Evolutionary conservation across 2,329 filamentous ascomycete genomes (phyloP).

Genomic region (Penicillium sp.): DNA sequence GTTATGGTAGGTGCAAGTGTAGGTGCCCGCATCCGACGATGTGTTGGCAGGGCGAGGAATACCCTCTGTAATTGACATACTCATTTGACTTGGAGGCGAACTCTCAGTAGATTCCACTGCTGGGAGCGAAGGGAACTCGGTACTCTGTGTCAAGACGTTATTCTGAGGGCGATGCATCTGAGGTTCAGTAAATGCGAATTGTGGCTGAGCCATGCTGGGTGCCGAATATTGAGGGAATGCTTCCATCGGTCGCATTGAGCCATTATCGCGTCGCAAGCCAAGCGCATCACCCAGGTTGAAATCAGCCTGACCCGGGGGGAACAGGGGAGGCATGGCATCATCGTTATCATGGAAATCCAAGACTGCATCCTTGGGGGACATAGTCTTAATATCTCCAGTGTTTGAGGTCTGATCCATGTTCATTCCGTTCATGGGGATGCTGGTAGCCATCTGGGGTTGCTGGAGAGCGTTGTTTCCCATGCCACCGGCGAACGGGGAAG

Average conservation of each 20-base stretch:
- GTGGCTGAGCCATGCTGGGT: slow-evolving; percentile 45
- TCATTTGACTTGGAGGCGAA: slow-evolving; percentile 34
- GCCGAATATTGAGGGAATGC: slow-evolving; percentile 44
- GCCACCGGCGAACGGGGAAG: slow-evolving; percentile 59
- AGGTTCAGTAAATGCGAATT: slow-evolving; percentile 46
- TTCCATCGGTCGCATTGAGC: slow-evolving; percentile 42
- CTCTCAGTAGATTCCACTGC: slow-evolving; percentile 59
- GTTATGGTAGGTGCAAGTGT: slow-evolving; percentile 93
- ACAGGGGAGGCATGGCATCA: slow-evolving; percentile 67
- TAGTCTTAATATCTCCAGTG: slow-evolving; percentile 65
- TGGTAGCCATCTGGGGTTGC: slow-evolving; percentile 43
- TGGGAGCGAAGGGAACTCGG: slow-evolving; percentile 59
- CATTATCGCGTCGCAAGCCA: slow-evolving; percentile 38
- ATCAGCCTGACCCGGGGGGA: slow-evolving; percentile 59
- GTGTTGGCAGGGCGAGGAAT: slow-evolving; percentile 60
- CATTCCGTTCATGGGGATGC: slow-evolving; percentile 32
- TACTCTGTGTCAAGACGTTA: slow-evolving; percentile 44
- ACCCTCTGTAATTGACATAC: slow-evolving; percentile 33
- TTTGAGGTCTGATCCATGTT: slow-evolving; percentile 24
- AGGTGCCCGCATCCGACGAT: slow-evolving; percentile 77
- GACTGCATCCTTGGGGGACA: slow-evolving; percentile 89
- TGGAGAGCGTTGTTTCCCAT: slow-evolving; percentile 36
- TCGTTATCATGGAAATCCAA: slow-evolving; percentile 77
- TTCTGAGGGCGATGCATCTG: slow-evolving; percentile 31
- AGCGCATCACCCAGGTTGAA: slow-evolving; percentile 48